Base-by-base conservation (phyloP, 2,329 filamentous ascomycete genomes). In the Boeremia lycopersici region DNA sequence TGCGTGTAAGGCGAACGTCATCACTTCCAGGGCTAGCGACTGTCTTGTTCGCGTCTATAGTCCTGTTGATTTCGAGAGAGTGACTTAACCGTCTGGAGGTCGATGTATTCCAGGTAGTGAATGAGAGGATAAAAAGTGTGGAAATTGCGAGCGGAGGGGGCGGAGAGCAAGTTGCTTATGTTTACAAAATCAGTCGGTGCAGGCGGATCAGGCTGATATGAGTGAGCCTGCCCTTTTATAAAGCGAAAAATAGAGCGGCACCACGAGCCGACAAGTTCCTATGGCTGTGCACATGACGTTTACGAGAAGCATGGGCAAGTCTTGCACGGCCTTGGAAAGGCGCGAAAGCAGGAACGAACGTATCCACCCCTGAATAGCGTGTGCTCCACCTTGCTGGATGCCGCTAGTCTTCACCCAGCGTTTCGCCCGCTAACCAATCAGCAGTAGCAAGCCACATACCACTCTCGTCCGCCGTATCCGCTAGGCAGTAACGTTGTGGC, bases 231-330 rank as follows among this genome's bases (percentile, higher is more conserved):
- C 64, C 59, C 64, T 65, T 53, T 59, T 38, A 47, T 60, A 62
- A 61, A 60, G 49, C 61, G 63, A 61, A 60, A 70, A 66, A 67
- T 66, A 65, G 63, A 59, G 63, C 57, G 61, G 62, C 55, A 53
- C 19, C 12, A 46, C 44, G 45, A 60, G 62, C 58, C 54, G 58
- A 59, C 46, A 44, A 54, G 52, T 39, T 49, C 36, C 47, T 58
- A 55, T 62, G 60, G 48, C 49, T 51, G 53, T 57, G 64, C 71
- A 71, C 71, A 73, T 74, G 71, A 74, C 71, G 71, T 71, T 68
- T 57, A 63, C 62, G 52, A 65, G 63, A 45, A 57, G 50, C 59
- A 56, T 59, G 63, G 67, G 62, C 58, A 62, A 60, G 63, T 61
- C 63, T 69, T 67, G 59, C 63, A 63, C 59, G 54, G 62, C 59